These are phyloP conservation scores for Stephania yunnanensis DNA, from an alignment of 164 flowering plant genomes.

Conservation along the genomic window DNA sequence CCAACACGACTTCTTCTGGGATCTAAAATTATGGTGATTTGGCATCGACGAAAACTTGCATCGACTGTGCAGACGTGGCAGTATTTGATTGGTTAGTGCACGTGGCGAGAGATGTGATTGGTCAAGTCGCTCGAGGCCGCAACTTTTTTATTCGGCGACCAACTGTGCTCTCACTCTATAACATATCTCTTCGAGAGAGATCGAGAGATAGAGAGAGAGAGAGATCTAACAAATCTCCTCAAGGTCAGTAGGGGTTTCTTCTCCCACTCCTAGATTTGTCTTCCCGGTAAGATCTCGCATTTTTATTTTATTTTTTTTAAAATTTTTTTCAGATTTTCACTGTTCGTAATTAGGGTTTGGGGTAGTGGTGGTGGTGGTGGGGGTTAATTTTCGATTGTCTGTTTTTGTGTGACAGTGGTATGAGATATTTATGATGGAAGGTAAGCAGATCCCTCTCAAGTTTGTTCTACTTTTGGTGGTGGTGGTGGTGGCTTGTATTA, in stretches of 20 bases:
- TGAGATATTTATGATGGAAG: constrained; percentile 21
- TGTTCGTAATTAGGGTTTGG: neutral
- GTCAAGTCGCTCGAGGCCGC: constrained; percentile 31
- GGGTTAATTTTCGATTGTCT: neutral
- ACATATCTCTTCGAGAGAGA: neutral
- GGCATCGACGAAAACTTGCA: neutral
- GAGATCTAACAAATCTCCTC: neutral
- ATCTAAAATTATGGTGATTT: too few species aligned
- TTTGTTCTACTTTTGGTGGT: constrained; percentile 17
- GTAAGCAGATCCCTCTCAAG: constrained; percentile 10
- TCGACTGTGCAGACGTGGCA: constrained; percentile 27
- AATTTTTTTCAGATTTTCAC: neutral
- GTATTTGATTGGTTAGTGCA: constrained; percentile 21
- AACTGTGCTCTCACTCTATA: too few species aligned
- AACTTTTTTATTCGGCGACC: neutral
- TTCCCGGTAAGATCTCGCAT: neutral
- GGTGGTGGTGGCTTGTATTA: constrained; percentile 8
- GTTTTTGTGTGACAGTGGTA: constrained; percentile 3
- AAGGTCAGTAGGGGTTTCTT: neutral
- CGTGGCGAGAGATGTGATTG: constrained; percentile 48
- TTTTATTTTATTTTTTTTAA: neutral
- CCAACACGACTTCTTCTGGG: too few species aligned
- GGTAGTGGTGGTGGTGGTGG: neutral
- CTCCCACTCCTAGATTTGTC: neutral
- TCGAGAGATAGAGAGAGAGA: too few species aligned